Percentiles rank a stretch among this genome's conserved stretches.
phyloP scores from a whole-genome alignment of 2,329 filamentous ascomycete genomes.

The Paraphaeosphaeria sporulosa region DNA sequence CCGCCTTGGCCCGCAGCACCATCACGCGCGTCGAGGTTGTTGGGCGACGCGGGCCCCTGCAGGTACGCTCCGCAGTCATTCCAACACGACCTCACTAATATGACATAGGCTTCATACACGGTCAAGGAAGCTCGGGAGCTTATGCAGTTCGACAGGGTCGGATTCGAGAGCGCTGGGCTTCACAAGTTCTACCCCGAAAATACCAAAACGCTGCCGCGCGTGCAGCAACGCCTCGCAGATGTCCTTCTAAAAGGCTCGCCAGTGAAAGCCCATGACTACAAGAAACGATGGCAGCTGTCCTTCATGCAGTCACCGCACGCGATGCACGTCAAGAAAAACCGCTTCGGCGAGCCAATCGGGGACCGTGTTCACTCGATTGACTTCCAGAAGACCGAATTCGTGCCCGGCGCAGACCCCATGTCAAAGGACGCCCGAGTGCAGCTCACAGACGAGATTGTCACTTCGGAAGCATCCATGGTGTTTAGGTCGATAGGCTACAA shows the following conservation, averaged over 20 bases:
- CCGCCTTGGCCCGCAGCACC: conserved; percentile 73
- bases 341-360: conserved; percentile 27
- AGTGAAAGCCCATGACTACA: conserved; percentile 53
- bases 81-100: conserved; percentile 14
- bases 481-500: conserved; percentile 98
- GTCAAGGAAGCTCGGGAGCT: conserved; percentile 94
- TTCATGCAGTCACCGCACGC: conserved; percentile 81
- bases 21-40: conserved; percentile 86
- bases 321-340: conserved; percentile 63
- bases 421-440: conserved; percentile 61
- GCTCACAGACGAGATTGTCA: conserved; percentile 53
- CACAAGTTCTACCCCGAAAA: conserved; percentile 71
- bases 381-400: conserved; percentile 65
- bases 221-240: conserved; percentile 79
- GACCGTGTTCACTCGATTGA: conserved; percentile 68
- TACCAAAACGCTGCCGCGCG: conserved; percentile 74
- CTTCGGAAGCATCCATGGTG: conserved; percentile 72
- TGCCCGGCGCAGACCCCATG: conserved; percentile 51
- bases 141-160: conserved; percentile 75
- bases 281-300: conserved; percentile 82
- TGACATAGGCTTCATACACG: conserved; percentile 83
- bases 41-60: conserved; percentile 86
- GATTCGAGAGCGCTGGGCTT: conserved; percentile 72
- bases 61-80: conserved; percentile 60
- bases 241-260: conserved; percentile 78